Evolutionary conservation across 2,329 filamentous ascomycete genomes (phyloP), one percentile per base, ranked within the genome.

Genomic region (Sordariomycetes sp.): DNA sequence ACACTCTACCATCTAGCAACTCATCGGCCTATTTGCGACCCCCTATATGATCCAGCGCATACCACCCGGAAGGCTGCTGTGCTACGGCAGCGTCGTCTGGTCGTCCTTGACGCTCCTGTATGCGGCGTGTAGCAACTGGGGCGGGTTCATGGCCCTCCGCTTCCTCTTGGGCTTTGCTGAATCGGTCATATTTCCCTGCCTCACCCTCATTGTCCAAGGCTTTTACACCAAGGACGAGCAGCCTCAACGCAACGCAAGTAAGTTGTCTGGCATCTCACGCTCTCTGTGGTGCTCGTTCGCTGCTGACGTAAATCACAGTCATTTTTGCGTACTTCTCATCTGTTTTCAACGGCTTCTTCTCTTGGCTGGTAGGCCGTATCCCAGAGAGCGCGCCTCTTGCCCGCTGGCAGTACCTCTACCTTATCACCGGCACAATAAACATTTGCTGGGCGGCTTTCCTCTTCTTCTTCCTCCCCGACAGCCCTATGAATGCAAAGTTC

Each of bases 121-220:
- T 40, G 57, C 62, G 3, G 61, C 61, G 1, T 63, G 62, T 18
- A 52, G 57, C 28, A 60, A 53, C 43, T 63, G 60, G 60, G 61
- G 40, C 12, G 62, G 51, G 53, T 60, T 63, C 32, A 61, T 61
- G 60, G 35, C 58, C 7, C 59, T 63, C 6, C 61, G 62, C 3
- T 63, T 61, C 60, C 46, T 63, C 10, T n/a, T 50, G 20, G 46
- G 46, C 3, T 20, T 22, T 8, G 18, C 79, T 22, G 77, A 79
- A 62, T 73, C 76, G 0, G 70, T 73, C 0, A 75, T 79, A 10
- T 76, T 75, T 0, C 75, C 77, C 0, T 73, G 73, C 12, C 77
- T 78, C 55, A 77, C 78, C 71, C 71, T 79, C 68, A 75, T 79
- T 34, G 71, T 78, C 2, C 68, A 71, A 4, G 77, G 77, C 69